A percentile compares a stretch with the other conserved stretches of the same genome.
Conservation (phyloP, 2,329 filamentous ascomycete species). For the Epichloe scottii region DNA sequence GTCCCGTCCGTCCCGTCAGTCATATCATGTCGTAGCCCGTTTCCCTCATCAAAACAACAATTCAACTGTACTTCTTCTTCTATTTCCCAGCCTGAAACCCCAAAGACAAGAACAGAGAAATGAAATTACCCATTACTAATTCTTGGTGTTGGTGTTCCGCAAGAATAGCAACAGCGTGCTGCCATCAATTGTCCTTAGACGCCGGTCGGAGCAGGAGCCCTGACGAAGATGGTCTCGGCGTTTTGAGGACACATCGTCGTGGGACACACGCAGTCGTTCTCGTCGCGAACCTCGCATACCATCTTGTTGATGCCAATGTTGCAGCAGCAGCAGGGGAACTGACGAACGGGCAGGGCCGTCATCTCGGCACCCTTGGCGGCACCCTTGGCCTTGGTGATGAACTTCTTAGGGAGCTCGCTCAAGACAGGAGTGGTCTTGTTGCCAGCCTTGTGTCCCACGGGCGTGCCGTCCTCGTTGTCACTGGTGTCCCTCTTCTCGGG, state of each 20-base stretch:
- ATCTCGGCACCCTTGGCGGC: background rate
- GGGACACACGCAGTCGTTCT: conserved; percentile 12
- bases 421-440: background rate
- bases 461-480: background rate
- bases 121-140: background rate
- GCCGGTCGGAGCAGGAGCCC: background rate
- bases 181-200: background rate
- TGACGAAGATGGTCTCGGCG: conserved; percentile 1
- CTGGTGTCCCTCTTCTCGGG: background rate
- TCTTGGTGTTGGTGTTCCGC: background rate
- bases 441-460: background rate
- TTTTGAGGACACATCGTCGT: conserved; percentile 6
- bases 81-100: background rate
- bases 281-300: conserved; percentile 9
- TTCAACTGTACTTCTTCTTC: background rate
- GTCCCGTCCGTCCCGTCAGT: background rate
- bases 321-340: conserved; percentile 14
- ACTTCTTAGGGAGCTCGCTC: background rate
- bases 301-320: conserved; percentile 8
- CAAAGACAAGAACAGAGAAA: background rate
- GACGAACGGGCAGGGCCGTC: background rate
- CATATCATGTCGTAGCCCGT: background rate
- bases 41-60: background rate
- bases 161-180: background rate
- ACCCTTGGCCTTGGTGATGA: background rate